Evolutionary conservation across 306 rosid species (phyloP).

Genomic region (Dalbergia cultrata): DNA sequence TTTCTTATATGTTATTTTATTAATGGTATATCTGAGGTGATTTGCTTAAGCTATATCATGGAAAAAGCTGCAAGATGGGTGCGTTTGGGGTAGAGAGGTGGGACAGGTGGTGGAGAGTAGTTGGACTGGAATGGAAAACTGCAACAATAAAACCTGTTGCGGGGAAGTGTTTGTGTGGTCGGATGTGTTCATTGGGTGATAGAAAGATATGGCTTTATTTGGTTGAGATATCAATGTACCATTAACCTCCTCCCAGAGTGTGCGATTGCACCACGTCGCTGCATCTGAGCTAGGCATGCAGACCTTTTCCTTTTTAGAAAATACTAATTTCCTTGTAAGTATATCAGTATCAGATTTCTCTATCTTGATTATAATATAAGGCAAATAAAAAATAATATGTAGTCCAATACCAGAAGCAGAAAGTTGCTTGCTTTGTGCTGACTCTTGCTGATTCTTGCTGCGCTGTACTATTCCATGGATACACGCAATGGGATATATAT

Average conservation of each 20-base stretch:
- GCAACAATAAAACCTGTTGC: no score
- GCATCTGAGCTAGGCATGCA: conserved; percentile 40
- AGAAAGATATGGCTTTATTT: no score
- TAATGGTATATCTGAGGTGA: no score
- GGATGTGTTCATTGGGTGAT: no score
- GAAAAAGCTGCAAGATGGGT: no score
- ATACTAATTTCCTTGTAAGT: neutral
- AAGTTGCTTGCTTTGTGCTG: neutral
- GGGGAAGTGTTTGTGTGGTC: no score
- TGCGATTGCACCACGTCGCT: conserved; percentile 46
- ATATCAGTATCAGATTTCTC: neutral
- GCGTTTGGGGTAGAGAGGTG: no score
- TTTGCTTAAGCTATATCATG: no score
- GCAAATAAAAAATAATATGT: neutral
- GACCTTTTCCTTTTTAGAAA: neutral
- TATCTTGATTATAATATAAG: neutral
- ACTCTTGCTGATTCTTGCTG: neutral
- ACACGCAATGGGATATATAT: neutral
- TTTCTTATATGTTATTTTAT: no score
- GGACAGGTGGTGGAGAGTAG: no score
- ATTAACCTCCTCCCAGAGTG: conserved; percentile 14
- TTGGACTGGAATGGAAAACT: no score
- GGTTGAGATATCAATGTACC: conserved; percentile 14
- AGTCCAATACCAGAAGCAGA: conserved; percentile 10
- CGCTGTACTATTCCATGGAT: neutral